phyloP scores from a whole-genome alignment of 768 basidiomycete species.

The Phylloporus sp. region DNA sequence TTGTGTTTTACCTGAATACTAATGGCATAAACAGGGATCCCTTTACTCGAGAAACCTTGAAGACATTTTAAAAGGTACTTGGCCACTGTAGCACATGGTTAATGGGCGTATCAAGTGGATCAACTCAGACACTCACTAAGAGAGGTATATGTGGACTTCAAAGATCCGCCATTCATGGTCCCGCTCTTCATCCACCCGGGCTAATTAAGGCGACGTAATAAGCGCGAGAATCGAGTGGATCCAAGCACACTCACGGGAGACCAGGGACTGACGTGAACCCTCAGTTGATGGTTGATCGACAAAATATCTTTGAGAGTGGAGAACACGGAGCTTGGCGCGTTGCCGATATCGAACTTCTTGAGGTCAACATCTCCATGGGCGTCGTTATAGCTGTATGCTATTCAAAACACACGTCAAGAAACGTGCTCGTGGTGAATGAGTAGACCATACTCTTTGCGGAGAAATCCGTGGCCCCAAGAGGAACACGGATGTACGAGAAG shows the following conservation, averaged over 20 bases:
- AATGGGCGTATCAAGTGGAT: neutral
- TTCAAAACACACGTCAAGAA: neutral
- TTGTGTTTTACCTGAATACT: conserved; percentile 41
- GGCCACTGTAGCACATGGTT: conserved; percentile 44
- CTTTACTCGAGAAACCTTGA: conserved; percentile 61
- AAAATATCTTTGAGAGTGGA: conserved; percentile 59
- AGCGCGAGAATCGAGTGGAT: too few relatives aligned
- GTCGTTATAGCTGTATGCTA: conserved; percentile 65
- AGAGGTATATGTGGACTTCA: conserved; percentile 44
- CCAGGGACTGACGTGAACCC: conserved; percentile 65
- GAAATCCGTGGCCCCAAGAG: conserved; percentile 73
- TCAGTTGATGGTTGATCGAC: conserved; percentile 48
- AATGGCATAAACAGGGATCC: conserved; percentile 58
- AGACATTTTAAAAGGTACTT: conserved; percentile 68
- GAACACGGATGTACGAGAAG: conserved; percentile 61
- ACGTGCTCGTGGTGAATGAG: neutral
- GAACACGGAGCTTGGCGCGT: conserved; percentile 58
- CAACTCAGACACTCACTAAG: conserved; percentile 38
- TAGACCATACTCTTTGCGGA: conserved; percentile 48
- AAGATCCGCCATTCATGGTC: conserved; percentile 62
- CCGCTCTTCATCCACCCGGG: conserved; percentile 78
- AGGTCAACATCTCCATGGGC: conserved; percentile 57
- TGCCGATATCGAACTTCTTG: conserved; percentile 49
- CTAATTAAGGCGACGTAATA: conserved; percentile 31
- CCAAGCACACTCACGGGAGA: conserved; percentile 52